Percentiles rank a stretch among this genome's conserved stretches.
Conservation (phyloP, 495 filamentous ascomycete species). For the Penicillium bovifimosum region DNA sequence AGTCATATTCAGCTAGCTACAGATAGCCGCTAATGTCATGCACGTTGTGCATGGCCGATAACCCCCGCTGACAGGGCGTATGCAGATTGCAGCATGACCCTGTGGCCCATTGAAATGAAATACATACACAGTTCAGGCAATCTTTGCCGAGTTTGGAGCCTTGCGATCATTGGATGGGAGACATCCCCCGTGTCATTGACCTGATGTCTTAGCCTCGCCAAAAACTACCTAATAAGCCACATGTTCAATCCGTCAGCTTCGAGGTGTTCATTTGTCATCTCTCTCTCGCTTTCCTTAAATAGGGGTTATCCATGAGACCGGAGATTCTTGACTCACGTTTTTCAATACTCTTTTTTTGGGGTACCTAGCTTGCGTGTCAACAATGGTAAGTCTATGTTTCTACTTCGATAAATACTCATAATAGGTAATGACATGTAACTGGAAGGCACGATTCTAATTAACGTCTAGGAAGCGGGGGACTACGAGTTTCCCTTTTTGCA, state of each 20-base stretch:
- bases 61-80: background rate
- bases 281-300: background rate
- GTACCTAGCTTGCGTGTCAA: background rate
- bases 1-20: background rate
- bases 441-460: background rate
- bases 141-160: slow-evolving; percentile 7
- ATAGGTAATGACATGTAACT: too few species aligned
- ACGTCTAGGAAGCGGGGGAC: slow-evolving; percentile 19
- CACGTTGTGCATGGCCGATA: background rate
- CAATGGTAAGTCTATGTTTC: background rate
- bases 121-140: slow-evolving; percentile 3
- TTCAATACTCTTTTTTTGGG: background rate
- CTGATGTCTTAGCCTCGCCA: background rate
- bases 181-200: background rate
- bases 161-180: slow-evolving; percentile 7
- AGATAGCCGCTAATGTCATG: background rate
- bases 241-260: background rate
- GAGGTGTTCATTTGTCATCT: background rate
- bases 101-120: background rate
- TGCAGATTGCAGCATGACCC: background rate
- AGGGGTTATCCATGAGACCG: background rate
- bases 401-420: background rate
- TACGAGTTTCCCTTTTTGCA: slow-evolving; percentile 35
- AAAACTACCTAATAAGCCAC: background rate
- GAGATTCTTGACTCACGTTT: background rate